phyloP scores from a whole-genome alignment of 2,329 filamentous ascomycete species.

The Talaromyces funiculosus region DNA sequence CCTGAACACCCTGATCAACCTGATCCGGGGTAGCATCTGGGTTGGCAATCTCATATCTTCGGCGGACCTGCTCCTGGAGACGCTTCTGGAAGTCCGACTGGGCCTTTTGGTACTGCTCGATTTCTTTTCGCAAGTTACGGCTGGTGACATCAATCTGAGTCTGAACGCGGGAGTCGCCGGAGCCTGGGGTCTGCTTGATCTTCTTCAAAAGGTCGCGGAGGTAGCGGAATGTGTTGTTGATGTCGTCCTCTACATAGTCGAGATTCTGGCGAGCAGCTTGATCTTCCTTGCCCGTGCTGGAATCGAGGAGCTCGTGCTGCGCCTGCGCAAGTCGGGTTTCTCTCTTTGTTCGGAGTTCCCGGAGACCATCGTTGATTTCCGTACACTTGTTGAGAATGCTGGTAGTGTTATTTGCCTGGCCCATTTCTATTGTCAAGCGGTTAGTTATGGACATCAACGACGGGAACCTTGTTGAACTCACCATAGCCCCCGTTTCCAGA shows the following conservation, averaged over 20 bases:
- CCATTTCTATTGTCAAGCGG: slow-evolving; percentile 37
- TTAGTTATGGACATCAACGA: background rate
- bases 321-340: slow-evolving; percentile 47
- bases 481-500: slow-evolving; percentile 34
- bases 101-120: slow-evolving; percentile 72
- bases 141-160: slow-evolving; percentile 78
- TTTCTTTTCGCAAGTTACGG: slow-evolving; percentile 70
- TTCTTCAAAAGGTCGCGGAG: slow-evolving; percentile 73
- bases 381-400: slow-evolving; percentile 79
- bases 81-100: slow-evolving; percentile 76
- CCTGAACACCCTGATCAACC: slow-evolving; percentile 69
- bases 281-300: slow-evolving; percentile 64
- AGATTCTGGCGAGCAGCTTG: slow-evolving; percentile 63
- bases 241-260: slow-evolving; percentile 67
- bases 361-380: slow-evolving; percentile 71
- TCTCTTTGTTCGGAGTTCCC: slow-evolving; percentile 62
- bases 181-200: slow-evolving; percentile 76
- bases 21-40: slow-evolving; percentile 75
- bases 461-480: slow-evolving; percentile 16
- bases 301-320: slow-evolving; percentile 68
- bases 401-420: slow-evolving; percentile 44
- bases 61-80: slow-evolving; percentile 74
- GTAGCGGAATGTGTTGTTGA: slow-evolving; percentile 74
- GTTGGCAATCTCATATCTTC: slow-evolving; percentile 84
- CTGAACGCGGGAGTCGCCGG: slow-evolving; percentile 65